Evolutionary conservation across 2,329 filamentous ascomycete species (phyloP), one percentile per base, ranked within the genome.

Genomic region (Neoascochyta sp.): DNA sequence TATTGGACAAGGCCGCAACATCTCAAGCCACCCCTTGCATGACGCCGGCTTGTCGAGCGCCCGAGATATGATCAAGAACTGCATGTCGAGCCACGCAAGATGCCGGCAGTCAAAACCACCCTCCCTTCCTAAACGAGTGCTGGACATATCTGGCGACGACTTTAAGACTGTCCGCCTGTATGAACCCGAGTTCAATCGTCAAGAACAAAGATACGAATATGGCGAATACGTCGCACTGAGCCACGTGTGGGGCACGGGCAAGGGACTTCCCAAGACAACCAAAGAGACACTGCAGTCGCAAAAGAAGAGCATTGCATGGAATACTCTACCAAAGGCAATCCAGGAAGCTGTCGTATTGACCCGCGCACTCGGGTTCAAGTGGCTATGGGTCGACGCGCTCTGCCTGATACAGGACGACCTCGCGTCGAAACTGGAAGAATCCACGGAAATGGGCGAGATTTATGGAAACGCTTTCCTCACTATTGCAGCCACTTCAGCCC

Each of bases 341-440:
- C 60, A 62, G 37, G 54, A 65, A 27, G 58, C 59, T 6, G 36
- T 63, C 5, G 31, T 52, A 5, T 42, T 62, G n/a, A 60, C 61
- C 3, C 45, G 54, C 18, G 47, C 54, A 16, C 43, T 63, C n/a
- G 57, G 57, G 3, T 47, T 63, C 22, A 51, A 52, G 5, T 63
- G 53, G 39, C 39, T 65, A 1, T 65, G 59, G 51, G 56, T 63
- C 19, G 62, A 65, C 32, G 41, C 50, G 4, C 32, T 62, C 8
- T 62, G 57, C 33, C 43, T 62, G 1, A 16, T 59, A 9, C 57
- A 62, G 32, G 54, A 60, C 25, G 57, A 60, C 23, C 26, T 24
- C 11, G 27, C 41, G 6, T 45, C 57, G 11, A 59, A 50, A 29
- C 37, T 51, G 6, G 43, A 52, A 26, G 51, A 52, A 20, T 52